Conservation (phyloP, 192 early-diverging fungal genomes). For the Podila epigama region DNA sequence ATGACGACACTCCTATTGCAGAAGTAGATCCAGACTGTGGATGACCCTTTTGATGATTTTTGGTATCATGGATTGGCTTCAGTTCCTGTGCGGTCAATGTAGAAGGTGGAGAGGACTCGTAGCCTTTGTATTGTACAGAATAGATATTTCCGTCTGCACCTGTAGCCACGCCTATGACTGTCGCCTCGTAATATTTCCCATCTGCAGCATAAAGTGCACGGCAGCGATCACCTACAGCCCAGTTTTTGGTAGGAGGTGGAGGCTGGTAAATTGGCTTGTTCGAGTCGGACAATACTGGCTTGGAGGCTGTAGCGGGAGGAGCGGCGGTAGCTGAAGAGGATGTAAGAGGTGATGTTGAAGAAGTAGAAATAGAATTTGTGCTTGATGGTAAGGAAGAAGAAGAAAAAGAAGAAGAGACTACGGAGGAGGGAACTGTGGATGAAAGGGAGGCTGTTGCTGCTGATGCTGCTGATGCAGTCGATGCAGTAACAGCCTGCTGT, state of each 20-base stretch:
- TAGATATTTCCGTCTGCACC: slow-evolving; percentile 62
- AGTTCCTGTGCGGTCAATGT: slow-evolving; percentile 56
- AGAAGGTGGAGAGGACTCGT: slow-evolving; percentile 61
- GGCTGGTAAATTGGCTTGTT: slow-evolving; percentile 34
- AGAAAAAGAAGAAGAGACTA: not conserved
- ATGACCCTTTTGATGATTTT: slow-evolving; percentile 33
- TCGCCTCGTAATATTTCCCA: slow-evolving; percentile 72
- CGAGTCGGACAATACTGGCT: not conserved
- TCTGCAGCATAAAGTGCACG: slow-evolving; percentile 71
- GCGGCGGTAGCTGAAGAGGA: not conserved
- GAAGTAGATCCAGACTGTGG: not conserved
- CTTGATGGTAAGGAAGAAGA: slow-evolving; percentile 6
- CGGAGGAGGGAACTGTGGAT: not conserved
- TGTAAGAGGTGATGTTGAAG: slow-evolving; percentile 10
- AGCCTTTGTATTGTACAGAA: slow-evolving; percentile 70
- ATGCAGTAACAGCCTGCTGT: slow-evolving; percentile 3
- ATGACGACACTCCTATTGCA: slow-evolving; percentile 2
- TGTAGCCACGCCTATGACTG: slow-evolving; percentile 57
- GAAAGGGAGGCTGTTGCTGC: not conserved
- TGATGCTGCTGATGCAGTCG: not conserved
- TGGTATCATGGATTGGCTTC: slow-evolving; percentile 52
- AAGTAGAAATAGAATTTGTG: slow-evolving; percentile 5
- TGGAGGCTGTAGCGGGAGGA: not conserved
- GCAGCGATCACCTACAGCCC: slow-evolving; percentile 64
- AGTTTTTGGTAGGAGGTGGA: slow-evolving; percentile 28